Evolutionary conservation across 1,284 basidiomycete genomes (phyloP).

Genomic region (Moesziomyces sp.): DNA sequence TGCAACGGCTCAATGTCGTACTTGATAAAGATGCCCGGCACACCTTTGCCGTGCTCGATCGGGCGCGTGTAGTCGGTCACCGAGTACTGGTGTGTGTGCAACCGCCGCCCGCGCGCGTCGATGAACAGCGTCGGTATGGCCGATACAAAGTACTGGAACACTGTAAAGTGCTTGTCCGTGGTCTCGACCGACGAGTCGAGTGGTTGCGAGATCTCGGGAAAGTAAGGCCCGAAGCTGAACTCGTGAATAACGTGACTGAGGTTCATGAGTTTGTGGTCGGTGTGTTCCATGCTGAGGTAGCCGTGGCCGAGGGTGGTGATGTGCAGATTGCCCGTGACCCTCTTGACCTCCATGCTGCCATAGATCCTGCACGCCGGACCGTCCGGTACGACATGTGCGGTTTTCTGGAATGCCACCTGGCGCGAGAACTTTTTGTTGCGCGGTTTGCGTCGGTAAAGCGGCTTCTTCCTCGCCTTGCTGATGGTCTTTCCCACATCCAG

Average conservation of each 20-base stretch:
- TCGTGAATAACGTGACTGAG: conserved; percentile 94
- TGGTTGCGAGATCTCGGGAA: conserved; percentile 93
- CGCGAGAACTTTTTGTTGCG: conserved; percentile 70
- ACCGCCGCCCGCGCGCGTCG: conserved; percentile 73
- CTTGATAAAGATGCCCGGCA: conserved; percentile 73
- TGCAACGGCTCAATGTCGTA: conserved; percentile 92
- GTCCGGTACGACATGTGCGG: conserved; percentile 61
- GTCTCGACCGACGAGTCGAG: conserved; percentile 81
- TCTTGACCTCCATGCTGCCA: conserved; percentile 85
- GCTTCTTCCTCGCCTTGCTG: conserved; percentile 36
- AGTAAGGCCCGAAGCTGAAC: conserved; percentile 95
- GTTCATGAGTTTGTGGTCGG: conserved; percentile 86
- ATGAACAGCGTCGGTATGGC: conserved; percentile 95
- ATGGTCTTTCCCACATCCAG: conserved; percentile 48
- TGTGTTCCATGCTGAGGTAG: conserved; percentile 86
- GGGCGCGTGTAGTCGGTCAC: conserved; percentile 90
- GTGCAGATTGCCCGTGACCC: conserved; percentile 78
- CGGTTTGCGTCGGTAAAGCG: conserved; percentile 34
- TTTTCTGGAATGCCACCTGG: conserved; percentile 68
- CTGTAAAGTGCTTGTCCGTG: conserved; percentile 73
- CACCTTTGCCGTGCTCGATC: conserved; percentile 80
- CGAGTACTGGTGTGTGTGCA: conserved; percentile 89
- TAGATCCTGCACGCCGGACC: conserved; percentile 82
- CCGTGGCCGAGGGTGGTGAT: conserved; percentile 91
- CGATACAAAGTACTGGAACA: conserved; percentile 91